Evolutionary conservation across 257 asterid genomes (phyloP).

Genomic region (Solanum peruvianum): DNA sequence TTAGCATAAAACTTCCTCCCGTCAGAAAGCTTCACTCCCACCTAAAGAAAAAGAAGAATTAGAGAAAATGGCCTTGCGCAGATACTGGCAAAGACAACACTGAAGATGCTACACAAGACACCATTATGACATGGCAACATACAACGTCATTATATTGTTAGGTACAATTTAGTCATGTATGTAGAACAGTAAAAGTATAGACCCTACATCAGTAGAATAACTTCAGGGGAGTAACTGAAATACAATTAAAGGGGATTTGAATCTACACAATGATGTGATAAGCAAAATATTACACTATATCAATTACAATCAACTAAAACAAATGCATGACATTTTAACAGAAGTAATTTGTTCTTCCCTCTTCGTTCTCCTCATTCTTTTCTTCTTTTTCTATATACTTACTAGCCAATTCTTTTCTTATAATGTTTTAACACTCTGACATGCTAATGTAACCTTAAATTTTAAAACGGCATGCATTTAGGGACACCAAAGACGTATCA

Average conservation of each 20-base stretch:
- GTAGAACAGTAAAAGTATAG: neutral
- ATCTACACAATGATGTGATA: neutral
- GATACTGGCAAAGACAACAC: neutral
- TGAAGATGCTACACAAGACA: neutral
- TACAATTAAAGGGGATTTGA: neutral
- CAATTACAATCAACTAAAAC: neutral
- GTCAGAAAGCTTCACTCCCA: constrained; percentile 87
- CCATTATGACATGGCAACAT: neutral
- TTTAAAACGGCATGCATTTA: neutral
- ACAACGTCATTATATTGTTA: neutral
- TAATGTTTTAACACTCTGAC: neutral
- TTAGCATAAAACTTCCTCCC: constrained; percentile 76
- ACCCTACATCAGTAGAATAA: neutral
- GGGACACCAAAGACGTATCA: neutral
- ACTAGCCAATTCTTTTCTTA: neutral
- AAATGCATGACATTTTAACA: neutral
- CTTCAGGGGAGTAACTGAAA: neutral
- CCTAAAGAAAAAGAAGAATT: constrained; percentile 27
- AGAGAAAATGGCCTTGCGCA: neutral
- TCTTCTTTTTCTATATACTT: neutral
- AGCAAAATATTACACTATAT: neutral
- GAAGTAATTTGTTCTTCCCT: neutral
- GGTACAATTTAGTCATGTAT: neutral
- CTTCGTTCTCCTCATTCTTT: neutral
- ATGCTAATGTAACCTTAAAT: neutral